Percentiles rank a stretch among this genome's conserved stretches.
phyloP scores from a whole-genome alignment of 805 yeast genomes.

The Hanseniaspora nectarophila region DNA sequence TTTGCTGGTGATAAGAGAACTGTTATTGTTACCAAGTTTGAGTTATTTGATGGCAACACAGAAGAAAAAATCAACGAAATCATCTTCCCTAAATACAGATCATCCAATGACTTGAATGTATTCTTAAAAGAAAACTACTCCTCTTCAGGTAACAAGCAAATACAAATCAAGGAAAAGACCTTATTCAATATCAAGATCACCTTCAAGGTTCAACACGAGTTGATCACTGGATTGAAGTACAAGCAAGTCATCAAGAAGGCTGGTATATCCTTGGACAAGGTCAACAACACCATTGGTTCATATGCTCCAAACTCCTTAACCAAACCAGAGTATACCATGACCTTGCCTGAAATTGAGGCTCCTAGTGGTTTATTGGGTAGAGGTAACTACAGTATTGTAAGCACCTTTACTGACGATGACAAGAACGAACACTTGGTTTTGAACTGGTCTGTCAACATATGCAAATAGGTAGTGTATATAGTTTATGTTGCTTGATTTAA shows the following conservation, averaged over 20 bases:
- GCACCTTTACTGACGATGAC: constrained; percentile 82
- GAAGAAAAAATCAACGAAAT: constrained; percentile 48
- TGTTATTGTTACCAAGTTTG: constrained; percentile 70
- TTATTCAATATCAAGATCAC: constrained; percentile 59
- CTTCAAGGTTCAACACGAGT: constrained; percentile 80
- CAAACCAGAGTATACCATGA: constrained; percentile 62
- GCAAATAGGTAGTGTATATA: constrained; percentile 34
- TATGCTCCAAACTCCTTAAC: constrained; percentile 78
- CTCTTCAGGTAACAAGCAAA: constrained; percentile 32
- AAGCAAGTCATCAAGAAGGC: constrained; percentile 75
- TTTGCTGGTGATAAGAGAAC: constrained; percentile 56
- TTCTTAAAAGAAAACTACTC: constrained; percentile 5
- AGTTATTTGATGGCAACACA: constrained; percentile 57
- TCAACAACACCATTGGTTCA: constrained; percentile 80
- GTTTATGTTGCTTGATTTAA: too few relatives aligned
- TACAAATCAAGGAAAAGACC: constrained; percentile 68
- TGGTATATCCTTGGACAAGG: constrained; percentile 75
- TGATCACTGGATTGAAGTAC: constrained; percentile 80
- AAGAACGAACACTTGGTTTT: constrained; percentile 56
- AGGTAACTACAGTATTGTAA: constrained; percentile 68
- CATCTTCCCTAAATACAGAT: constrained; percentile 26
- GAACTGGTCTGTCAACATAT: constrained; percentile 79
- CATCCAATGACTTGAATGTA: constrained; percentile 7
- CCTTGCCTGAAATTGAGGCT: constrained; percentile 64
- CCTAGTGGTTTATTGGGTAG: constrained; percentile 84